Base-by-base conservation (phyloP, 148 eudicot genomes). In the Agrostemma githago region DNA sequence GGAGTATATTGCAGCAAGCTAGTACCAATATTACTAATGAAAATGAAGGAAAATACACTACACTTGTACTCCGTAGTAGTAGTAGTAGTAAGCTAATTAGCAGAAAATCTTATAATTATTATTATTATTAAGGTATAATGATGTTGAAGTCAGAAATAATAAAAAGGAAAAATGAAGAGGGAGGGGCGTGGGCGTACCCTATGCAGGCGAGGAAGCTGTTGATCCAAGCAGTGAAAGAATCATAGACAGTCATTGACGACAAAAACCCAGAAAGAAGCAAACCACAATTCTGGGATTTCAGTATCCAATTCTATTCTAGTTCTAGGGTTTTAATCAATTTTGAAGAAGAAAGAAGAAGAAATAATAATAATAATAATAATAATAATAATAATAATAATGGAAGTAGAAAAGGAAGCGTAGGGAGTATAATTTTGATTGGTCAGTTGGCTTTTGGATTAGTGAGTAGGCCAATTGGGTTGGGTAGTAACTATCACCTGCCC, bases 211-310 rank as follows among this genome's bases (percentile, higher is more conserved):
- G 85, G 74, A 89, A 81, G 69, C 82, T 81, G 79, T 81, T 84
- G 88, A 91, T 79, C 98, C 98, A 91, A 80, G 81, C 73, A 81
- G 88, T 73, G 72, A 93, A 87, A 10, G 92, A 87, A 79, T 80
- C 77, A 83, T 80, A 83, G n/a, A 83, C 74, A 62, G 91, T 87
- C 91, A 84, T 92, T 70, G 78, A 53, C 5, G 39, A 38, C 44
- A 53, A 19, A 66, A 53, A 46, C 46, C 72, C 26, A 68, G 61
- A 78, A 68, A 54, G 19, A 40, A 51, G 53, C 51, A 61, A 59
- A 44, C 16, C 46, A 15, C 17, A 63, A 46, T 26, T 10, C 15
- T 19, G 42, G 43, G 43, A 40, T n/a, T 66, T 5, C 46, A 40
- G 26, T 40, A 39, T 26, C 34, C 34, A 26, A 26, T 26, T 26